These are phyloP conservation scores for Sclerotinia sclerotiorum DNA, from an alignment of 2,329 filamentous ascomycete genomes.

Conservation along the genomic window DNA sequence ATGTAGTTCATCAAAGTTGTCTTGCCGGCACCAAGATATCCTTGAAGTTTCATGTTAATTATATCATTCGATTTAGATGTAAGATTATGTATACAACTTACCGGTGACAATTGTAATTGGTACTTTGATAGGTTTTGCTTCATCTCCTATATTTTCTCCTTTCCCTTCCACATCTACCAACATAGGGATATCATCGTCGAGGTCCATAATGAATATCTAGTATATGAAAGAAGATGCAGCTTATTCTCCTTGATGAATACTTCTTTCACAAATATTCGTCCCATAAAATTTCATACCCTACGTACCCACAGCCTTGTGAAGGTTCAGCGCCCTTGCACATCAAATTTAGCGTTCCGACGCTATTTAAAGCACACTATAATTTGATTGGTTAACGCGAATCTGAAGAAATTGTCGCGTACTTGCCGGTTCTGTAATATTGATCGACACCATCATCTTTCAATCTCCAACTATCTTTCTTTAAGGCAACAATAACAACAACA, in stretches of 20 bases:
- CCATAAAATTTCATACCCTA: not conserved
- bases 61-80: not conserved
- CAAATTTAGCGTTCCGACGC: conserved; percentile 1
- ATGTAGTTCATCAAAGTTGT: conserved; percentile 96
- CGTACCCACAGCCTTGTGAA: conserved; percentile 16
- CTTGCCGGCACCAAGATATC: conserved; percentile 93
- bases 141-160: conserved; percentile 45
- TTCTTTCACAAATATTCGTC: not conserved
- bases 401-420: conserved; percentile 23
- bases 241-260: not conserved
- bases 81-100: conserved; percentile 38
- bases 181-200: conserved; percentile 65
- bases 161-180: conserved; percentile 52
- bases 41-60: conserved; percentile 40
- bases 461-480: not conserved
- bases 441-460: conserved; percentile 1
- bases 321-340: conserved; percentile 11
- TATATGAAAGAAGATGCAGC: not conserved
- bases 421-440: conserved; percentile 5
- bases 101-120: conserved; percentile 85
- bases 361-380: not conserved
- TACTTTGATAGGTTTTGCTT: conserved; percentile 60
- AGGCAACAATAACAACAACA: not conserved
- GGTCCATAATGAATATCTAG: conserved; percentile 56
- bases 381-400: conserved; percentile 21